These are phyloP conservation scores for Leccinum incarnatum DNA, from an alignment of 768 basidiomycete genomes.

Conservation along the genomic window DNA sequence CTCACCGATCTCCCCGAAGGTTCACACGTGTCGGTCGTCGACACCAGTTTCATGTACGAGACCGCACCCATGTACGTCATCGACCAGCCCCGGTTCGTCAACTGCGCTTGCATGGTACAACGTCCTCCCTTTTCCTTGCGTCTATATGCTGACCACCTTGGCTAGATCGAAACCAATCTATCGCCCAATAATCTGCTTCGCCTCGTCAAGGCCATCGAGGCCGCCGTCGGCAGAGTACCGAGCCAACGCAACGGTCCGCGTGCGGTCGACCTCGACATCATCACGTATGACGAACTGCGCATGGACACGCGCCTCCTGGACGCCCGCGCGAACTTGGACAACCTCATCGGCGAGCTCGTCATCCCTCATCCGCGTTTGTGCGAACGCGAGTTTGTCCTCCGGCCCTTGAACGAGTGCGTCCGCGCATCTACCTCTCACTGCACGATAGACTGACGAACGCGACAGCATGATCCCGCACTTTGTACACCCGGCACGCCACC, in stretches of 20 bases:
- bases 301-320: constrained; percentile 54
- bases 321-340: constrained; percentile 47
- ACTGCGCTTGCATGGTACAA: constrained; percentile 82
- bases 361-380: constrained; percentile 79
- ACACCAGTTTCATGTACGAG: constrained; percentile 91
- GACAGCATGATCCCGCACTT: constrained; percentile 77
- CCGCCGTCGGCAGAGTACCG: constrained; percentile 70
- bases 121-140: background rate
- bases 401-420: constrained; percentile 80
- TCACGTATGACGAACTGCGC: constrained; percentile 65
- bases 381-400: constrained; percentile 90
- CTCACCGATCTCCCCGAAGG: constrained; percentile 21
- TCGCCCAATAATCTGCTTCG: constrained; percentile 54
- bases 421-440: too few relatives aligned
- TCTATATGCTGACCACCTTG: background rate
- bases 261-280: constrained; percentile 84
- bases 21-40: constrained; percentile 44
- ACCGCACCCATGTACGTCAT: constrained; percentile 94
- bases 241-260: constrained; percentile 85
- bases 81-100: constrained; percentile 86
- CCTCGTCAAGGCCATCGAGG: constrained; percentile 73
- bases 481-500: constrained; percentile 57
- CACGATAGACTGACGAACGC: background rate
- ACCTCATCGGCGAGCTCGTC: constrained; percentile 65
- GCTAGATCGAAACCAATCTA: constrained; percentile 73